A percentile compares a stretch with the other conserved stretches of the same genome.
Conservation (phyloP, 2,329 filamentous ascomycete genomes). For the Aspergillus ochraceoroseus region DNA sequence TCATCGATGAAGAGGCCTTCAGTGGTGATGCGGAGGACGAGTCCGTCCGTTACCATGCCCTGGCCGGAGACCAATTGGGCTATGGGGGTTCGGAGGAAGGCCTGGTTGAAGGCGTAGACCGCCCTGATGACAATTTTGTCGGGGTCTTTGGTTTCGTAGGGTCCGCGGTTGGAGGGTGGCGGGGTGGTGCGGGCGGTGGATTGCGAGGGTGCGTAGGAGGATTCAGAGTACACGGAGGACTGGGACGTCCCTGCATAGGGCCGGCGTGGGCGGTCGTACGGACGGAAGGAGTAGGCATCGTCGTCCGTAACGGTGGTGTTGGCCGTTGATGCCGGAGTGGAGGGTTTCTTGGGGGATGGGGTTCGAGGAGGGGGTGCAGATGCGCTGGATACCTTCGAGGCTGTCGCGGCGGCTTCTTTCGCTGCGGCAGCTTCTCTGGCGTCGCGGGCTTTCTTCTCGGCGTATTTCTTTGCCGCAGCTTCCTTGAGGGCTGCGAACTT, state of each 20-base stretch:
- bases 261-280: constrained; percentile 66
- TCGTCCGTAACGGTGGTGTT: constrained; percentile 52
- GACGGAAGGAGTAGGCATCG: constrained; percentile 66
- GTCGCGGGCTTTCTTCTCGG: constrained; percentile 37
- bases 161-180: constrained; percentile 68
- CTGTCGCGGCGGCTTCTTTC: constrained; percentile 25
- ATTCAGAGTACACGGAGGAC: constrained; percentile 71
- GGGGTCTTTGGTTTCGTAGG: constrained; percentile 83
- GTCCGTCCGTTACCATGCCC: constrained; percentile 80
- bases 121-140: constrained; percentile 94
- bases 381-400: constrained; percentile 27
- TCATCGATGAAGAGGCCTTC: constrained; percentile 97
- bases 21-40: constrained; percentile 86
- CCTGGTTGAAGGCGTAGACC: constrained; percentile 88
- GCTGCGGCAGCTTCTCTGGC: constrained; percentile 29
- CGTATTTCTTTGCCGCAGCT: constrained; percentile 37
- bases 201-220: constrained; percentile 78
- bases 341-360: constrained; percentile 40
- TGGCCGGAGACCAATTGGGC: constrained; percentile 82
- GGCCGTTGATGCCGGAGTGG: constrained; percentile 24
- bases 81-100: constrained; percentile 81
- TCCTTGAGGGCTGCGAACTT: constrained; percentile 39
- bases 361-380: constrained; percentile 29
- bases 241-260: constrained; percentile 58
- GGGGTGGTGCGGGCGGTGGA: constrained; percentile 80